phyloP scores from a whole-genome alignment of 2,329 filamentous ascomycete genomes.

The Arthrocladium fulminans region DNA sequence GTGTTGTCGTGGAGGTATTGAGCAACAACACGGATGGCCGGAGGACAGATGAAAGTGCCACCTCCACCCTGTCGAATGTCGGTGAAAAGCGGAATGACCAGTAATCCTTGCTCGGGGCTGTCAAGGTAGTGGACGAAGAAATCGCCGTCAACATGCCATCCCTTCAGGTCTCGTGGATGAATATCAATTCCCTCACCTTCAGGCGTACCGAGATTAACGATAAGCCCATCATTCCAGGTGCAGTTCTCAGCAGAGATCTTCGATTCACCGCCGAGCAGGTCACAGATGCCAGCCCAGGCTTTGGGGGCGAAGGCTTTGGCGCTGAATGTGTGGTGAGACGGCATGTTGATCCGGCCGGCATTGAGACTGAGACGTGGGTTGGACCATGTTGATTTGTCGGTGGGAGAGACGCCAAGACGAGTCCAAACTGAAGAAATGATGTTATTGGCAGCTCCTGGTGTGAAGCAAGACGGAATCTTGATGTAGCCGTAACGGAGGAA shows the following conservation, averaged over 20 bases:
- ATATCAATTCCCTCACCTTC: slow-evolving; percentile 43
- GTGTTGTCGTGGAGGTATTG: slow-evolving; percentile 52
- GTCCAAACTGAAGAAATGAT: slow-evolving; percentile 51
- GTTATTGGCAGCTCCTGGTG: slow-evolving; percentile 38
- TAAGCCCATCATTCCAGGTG: slow-evolving; percentile 59
- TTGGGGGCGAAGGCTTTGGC: slow-evolving; percentile 52
- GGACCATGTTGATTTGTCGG: slow-evolving; percentile 58
- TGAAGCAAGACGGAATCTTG: slow-evolving; percentile 46
- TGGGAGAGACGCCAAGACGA: slow-evolving; percentile 54
- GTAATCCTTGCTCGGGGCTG: slow-evolving; percentile 57
- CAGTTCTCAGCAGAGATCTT: slow-evolving; percentile 38
- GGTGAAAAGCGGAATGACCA: slow-evolving; percentile 60
- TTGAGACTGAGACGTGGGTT: not conserved
- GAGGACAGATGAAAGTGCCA: slow-evolving; percentile 56
- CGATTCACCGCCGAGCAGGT: slow-evolving; percentile 56
- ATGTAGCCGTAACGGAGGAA: slow-evolving; percentile 51
- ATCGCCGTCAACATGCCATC: slow-evolving; percentile 64
- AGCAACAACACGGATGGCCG: slow-evolving; percentile 50
- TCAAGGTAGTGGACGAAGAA: slow-evolving; percentile 67
- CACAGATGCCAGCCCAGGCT: slow-evolving; percentile 58
- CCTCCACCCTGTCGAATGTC: slow-evolving; percentile 54
- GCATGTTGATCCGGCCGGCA: slow-evolving; percentile 55
- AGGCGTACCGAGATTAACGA: slow-evolving; percentile 58
- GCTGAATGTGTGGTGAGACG: slow-evolving; percentile 47
- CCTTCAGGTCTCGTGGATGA: slow-evolving; percentile 44